phyloP scores from a whole-genome alignment of 768 basidiomycete genomes.

The Podaxis pistillaris region DNA sequence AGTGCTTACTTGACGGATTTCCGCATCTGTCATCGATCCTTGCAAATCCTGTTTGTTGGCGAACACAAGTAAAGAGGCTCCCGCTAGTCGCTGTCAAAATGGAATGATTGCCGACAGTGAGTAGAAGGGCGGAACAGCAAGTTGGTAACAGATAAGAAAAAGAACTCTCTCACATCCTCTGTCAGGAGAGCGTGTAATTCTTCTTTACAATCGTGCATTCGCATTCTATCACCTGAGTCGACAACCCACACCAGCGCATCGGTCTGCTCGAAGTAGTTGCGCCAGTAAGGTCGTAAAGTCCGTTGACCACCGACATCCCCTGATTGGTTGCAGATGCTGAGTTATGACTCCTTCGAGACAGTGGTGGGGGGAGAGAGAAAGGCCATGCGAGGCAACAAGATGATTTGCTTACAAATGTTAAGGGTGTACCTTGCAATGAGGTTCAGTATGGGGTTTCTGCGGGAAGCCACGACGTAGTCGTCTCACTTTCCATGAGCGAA shows the following conservation, averaged over 20 bases:
- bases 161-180: slow-evolving; percentile 73
- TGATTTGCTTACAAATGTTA: slow-evolving; percentile 64
- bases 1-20: slow-evolving; percentile 77
- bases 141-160: slow-evolving; percentile 10
- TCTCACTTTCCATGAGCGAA: slow-evolving; percentile 83
- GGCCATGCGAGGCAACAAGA: background rate
- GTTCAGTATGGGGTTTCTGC: slow-evolving; percentile 18
- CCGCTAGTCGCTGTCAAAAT: slow-evolving; percentile 73
- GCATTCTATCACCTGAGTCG: slow-evolving; percentile 88
- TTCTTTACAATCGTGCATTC: slow-evolving; percentile 85
- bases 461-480: slow-evolving; percentile 27
- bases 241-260: slow-evolving; percentile 99
- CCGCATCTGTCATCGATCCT: slow-evolving; percentile 77
- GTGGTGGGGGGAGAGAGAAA: slow-evolving; percentile 11
- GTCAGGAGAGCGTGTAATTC: slow-evolving; percentile 84
- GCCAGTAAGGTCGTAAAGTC: slow-evolving; percentile 95
- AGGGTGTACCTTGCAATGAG: slow-evolving; percentile 59
- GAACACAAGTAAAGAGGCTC: slow-evolving; percentile 94
- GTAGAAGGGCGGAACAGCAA: slow-evolving; percentile 13
- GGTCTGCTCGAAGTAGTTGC: slow-evolving; percentile 98
- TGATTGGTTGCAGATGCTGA: slow-evolving; percentile 32
- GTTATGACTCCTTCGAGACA: slow-evolving; percentile 7
- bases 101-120: slow-evolving; percentile 22
- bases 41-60: slow-evolving; percentile 98
- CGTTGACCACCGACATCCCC: slow-evolving; percentile 99